Conservation (phyloP, 768 basidiomycete genomes). For the Tephrocybe sp. region DNA sequence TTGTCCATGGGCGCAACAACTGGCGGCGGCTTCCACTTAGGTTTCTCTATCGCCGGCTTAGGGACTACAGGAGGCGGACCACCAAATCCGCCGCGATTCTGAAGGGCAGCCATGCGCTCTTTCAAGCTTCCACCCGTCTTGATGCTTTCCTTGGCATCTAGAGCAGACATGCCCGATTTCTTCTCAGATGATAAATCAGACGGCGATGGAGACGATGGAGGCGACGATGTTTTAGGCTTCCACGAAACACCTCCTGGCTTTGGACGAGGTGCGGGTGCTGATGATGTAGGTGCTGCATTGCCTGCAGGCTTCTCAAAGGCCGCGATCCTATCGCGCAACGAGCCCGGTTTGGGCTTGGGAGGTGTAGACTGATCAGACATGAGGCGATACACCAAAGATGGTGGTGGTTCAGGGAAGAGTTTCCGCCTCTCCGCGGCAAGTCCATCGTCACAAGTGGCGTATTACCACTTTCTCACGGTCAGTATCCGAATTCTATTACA, state of each 20-base stretch:
- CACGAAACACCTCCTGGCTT: slow-evolving; percentile 70
- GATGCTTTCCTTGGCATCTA: slow-evolving; percentile 88
- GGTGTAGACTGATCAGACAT: slow-evolving; percentile 63
- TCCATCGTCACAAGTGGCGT: background rate
- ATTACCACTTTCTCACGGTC: slow-evolving; percentile 13
- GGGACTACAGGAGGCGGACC: slow-evolving; percentile 50
- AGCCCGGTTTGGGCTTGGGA: slow-evolving; percentile 68
- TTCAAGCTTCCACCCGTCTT: slow-evolving; percentile 76
- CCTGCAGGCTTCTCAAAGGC: slow-evolving; percentile 73
- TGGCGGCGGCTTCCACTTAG: slow-evolving; percentile 87
- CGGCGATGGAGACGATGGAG: slow-evolving; percentile 37
- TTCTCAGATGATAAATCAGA: slow-evolving; percentile 23
- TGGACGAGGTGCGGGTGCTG: slow-evolving; percentile 50
- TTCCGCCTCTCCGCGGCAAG: background rate
- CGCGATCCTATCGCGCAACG: slow-evolving; percentile 84
- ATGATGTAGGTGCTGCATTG: slow-evolving; percentile 26
- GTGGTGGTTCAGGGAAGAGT: slow-evolving; percentile 16
- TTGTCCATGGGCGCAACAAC: slow-evolving; percentile 41
- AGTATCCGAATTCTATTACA: background rate
- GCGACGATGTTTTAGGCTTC: slow-evolving; percentile 64
- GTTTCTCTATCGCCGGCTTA: slow-evolving; percentile 62
- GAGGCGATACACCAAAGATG: slow-evolving; percentile 4
- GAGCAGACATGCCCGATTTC: slow-evolving; percentile 63
- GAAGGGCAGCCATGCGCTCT: slow-evolving; percentile 93
- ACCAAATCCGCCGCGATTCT: slow-evolving; percentile 81